These are phyloP conservation scores for Coniochaeta sp. DNA, from an alignment of 2,329 filamentous ascomycete genomes.

Conservation along the genomic window DNA sequence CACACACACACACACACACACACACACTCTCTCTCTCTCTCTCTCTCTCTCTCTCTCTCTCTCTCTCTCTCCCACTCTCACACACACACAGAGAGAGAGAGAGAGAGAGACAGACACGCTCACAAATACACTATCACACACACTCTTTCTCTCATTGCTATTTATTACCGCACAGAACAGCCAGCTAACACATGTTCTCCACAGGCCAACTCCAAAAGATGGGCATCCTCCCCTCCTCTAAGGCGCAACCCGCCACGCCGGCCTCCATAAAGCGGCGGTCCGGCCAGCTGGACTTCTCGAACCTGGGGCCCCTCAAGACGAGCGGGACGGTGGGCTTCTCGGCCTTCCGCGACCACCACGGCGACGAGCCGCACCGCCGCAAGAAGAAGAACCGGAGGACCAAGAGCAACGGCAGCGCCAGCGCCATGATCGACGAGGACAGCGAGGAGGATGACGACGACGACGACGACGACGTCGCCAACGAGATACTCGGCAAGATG, in stretches of 20 bases:
- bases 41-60: background rate
- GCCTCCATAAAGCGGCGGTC: conserved; percentile 69
- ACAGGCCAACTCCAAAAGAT: conserved; percentile 93
- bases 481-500: conserved; percentile 56
- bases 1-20: no score
- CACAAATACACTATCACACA: no score
- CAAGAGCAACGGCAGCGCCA: conserved; percentile 57
- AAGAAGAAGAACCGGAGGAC: conserved; percentile 54
- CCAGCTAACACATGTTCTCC: conserved; percentile 12
- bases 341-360: conserved; percentile 69
- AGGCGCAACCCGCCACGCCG: conserved; percentile 54
- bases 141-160: background rate
- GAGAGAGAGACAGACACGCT: no score
- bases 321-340: conserved; percentile 87
- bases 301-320: conserved; percentile 74
- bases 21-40: no score
- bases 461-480: conserved; percentile 62
- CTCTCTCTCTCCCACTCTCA: background rate
- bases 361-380: conserved; percentile 37
- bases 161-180: background rate
- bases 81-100: no score
- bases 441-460: conserved; percentile 72
- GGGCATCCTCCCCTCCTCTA: conserved; percentile 70
- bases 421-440: conserved; percentile 58
- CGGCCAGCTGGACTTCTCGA: conserved; percentile 76